Conservation (phyloP, 2,329 filamentous ascomycete species). For the Phoma sp. region DNA sequence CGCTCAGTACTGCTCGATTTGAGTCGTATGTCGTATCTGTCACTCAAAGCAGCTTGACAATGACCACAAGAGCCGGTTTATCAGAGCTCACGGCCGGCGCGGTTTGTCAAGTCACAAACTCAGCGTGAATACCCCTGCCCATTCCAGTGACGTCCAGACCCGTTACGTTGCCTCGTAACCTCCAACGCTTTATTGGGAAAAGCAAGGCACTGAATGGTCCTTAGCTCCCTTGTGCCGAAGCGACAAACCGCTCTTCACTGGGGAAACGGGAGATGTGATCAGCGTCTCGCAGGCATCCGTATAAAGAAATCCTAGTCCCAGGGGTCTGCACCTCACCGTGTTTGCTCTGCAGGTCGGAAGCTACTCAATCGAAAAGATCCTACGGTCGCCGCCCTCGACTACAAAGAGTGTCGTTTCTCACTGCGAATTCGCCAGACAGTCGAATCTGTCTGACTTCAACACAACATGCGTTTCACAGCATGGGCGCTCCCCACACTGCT, state of each 20-base stretch:
- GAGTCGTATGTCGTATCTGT: background rate
- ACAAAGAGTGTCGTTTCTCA: slow-evolving; percentile 4
- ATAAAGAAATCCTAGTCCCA: slow-evolving; percentile 12
- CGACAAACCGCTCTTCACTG: slow-evolving; percentile 13
- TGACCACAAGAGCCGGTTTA: background rate
- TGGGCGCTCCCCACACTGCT: slow-evolving; percentile 22
- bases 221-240: slow-evolving; percentile 16
- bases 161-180: slow-evolving; percentile 14
- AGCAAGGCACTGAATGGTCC: slow-evolving; percentile 14
- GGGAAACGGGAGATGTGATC: slow-evolving; percentile 16
- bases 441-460: background rate
- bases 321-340: slow-evolving; percentile 10
- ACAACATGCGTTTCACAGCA: slow-evolving; percentile 33
- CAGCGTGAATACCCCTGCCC: slow-evolving; percentile 3
- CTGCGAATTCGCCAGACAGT: background rate
- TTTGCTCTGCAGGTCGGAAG: slow-evolving; percentile 19
- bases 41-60: background rate
- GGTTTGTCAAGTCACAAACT: background rate
- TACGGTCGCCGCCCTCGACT: background rate
- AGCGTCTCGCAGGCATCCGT: slow-evolving; percentile 8
- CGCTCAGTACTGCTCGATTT: background rate
- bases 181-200: slow-evolving; percentile 11
- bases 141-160: slow-evolving; percentile 13
- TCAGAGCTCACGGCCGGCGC: background rate
- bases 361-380: slow-evolving; percentile 2